Evolutionary conservation across 2,329 filamentous ascomycete genomes (phyloP), one percentile per base, ranked within the genome.

Genomic region (Myotisia sp.): DNA sequence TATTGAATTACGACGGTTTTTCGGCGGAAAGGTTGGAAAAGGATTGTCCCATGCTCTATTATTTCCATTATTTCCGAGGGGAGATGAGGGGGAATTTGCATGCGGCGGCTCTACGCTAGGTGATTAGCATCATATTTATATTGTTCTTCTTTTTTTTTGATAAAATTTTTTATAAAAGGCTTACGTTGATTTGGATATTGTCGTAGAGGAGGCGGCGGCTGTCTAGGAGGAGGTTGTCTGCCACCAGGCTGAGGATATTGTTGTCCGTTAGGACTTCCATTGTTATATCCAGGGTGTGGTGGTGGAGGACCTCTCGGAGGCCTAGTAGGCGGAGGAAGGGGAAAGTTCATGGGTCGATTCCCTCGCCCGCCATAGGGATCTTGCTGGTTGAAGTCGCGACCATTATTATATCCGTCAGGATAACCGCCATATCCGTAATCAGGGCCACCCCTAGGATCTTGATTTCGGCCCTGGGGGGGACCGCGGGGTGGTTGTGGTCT

Each of bases 11-110:
- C 47, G 55, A 41, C 42, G 50, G 37, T 45, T 49, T 37, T 45
- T 47, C 29, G 43, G 36, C 29, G 45, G 56, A 40, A 51, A 65
- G 4, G 56, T 47, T 17, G 65, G 64, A 36, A 68, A 69, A 3
- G 65, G 65, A 42, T 61, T 65, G 37, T 70, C 67, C 51, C 59
- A 68, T 18, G 19, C 21, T 54, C 41, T 24, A 52, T n/a, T 23
- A 7, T 36, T 17, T 45, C 48, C 26, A n/a, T n/a, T n/a, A n/a
- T n/a, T 56, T 52, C 28, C 60, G 54, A 21, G 56, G 62, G 34
- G 6, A 23, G 8, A 13, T 14, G 8, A 14, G 26, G 9, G 29
- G 10, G 33, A 39, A 26, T 24, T 39, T 14, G 33, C 31, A 24
- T 30, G 23, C 7, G 23, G 18, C 12, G 19, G 23, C 29, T 37